These are phyloP conservation scores for Erucastrum elatum DNA, from an alignment of 345 rosid genomes.

Conservation along the genomic window DNA sequence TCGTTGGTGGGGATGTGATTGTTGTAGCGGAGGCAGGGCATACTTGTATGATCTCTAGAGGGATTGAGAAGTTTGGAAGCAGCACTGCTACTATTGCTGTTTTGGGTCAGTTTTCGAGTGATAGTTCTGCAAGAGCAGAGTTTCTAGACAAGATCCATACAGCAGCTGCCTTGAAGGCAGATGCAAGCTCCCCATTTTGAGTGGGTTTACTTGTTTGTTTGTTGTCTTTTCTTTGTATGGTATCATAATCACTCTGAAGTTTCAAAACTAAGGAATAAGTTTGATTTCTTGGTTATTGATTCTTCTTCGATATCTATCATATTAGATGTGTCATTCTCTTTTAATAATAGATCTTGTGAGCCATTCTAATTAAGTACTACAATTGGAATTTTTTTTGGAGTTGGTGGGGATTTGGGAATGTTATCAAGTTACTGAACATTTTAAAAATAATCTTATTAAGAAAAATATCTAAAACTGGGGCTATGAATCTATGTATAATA, in stretches of 20 bases:
- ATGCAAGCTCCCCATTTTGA: constrained; percentile 21
- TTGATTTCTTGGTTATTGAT: constrained; percentile 17
- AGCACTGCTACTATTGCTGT: constrained; percentile 81
- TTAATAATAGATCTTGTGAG: neutral
- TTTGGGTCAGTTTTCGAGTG: constrained; percentile 73
- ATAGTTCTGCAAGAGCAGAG: constrained; percentile 53
- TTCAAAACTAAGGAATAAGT: constrained; percentile 11
- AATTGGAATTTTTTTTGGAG: neutral
- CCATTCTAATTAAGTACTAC: neutral
- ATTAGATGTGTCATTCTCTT: neutral
- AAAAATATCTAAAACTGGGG: neutral
- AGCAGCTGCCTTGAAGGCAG: constrained; percentile 25
- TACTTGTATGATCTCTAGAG: constrained; percentile 93
- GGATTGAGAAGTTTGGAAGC: constrained; percentile 91
- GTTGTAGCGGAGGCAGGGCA: constrained; percentile 91
- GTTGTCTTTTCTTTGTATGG: neutral
- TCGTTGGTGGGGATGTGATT: constrained; percentile 79
- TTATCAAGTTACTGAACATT: neutral
- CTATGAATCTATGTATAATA: neutral
- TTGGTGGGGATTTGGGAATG: neutral
- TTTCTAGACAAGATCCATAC: constrained; percentile 62
- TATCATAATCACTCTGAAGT: constrained; percentile 1
- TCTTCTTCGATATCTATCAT: neutral
- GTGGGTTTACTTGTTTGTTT: constrained; percentile 15
- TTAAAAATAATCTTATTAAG: neutral